Base-by-base conservation (phyloP, 2,329 filamentous ascomycete species). In the Fonsecaea pedrosoi region DNA sequence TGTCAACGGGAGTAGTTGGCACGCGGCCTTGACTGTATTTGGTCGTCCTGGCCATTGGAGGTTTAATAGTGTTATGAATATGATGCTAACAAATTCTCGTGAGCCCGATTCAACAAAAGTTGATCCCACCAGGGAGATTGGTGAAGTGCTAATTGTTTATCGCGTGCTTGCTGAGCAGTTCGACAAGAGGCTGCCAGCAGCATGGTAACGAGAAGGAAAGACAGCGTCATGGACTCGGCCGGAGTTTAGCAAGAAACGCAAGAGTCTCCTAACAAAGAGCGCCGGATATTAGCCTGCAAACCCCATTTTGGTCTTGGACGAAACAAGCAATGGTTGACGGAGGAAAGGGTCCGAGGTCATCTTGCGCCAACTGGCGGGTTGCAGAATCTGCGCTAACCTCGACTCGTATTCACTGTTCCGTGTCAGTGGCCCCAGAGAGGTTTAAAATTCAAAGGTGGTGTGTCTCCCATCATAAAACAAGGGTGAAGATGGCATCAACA, bases 351-450 rank as follows among this genome's bases (percentile, higher is more conserved):
- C 13, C 21, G 30, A 60, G n/a, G 40, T 42, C 40, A 1, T 18
- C 13, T 6, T 8, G 4, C 40, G 13, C 40, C 15, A 42, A 18
- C 40, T 42, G 13, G 40, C 18, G 40, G 40, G 21, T 48, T 50
- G 40, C 57, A 60, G 8, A 6, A 25, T 35, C 35, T 35, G 18
- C 59, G 42, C 59, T 61, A 61, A 53, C 59, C 59, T n/a, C 48
- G 30, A 30, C 37, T 61, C 59, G 59, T 61, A 61, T 61, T 61
- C 30, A 15, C 25, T 3, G 25, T 25, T 25, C 25, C 25, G 25
- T 25, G 3, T 21, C 45, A 5, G 6, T 25, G 45, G 10, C 21
- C 21, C 18, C 8, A 18, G 8, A 50, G 38, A 42, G 18, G n/a
- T 6, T 9, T 25, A 9, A 50, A 25, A 18, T 25, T 50, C 7